Conservation (phyloP, 371 early-diverging fungal genomes). For the Chytridium lagenaria region DNA sequence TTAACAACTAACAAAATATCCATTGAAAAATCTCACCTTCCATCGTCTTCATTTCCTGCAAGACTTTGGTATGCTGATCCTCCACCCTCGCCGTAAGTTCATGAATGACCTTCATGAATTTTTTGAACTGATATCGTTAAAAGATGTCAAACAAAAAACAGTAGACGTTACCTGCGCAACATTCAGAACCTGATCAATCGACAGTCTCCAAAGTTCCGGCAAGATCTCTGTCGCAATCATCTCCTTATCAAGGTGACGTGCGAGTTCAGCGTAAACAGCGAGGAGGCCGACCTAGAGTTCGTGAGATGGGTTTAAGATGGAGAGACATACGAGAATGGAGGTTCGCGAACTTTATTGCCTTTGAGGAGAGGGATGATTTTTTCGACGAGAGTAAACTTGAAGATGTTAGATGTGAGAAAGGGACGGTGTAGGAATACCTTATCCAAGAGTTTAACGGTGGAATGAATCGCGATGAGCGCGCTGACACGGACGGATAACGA, state of each 20-base stretch:
- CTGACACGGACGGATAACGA: conserved; percentile 76
- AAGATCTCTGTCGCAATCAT: conserved; percentile 76
- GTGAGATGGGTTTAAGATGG: neutral
- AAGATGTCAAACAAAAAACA: conserved; percentile 16
- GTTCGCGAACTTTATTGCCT: conserved; percentile 79
- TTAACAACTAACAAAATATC: neutral
- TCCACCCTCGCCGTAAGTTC: conserved; percentile 69
- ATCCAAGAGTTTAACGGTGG: conserved; percentile 75
- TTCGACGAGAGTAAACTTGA: conserved; percentile 48
- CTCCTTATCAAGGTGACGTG: conserved; percentile 73
- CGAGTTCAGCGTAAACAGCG: conserved; percentile 80
- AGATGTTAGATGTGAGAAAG: neutral
- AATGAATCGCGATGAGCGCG: conserved; percentile 75
- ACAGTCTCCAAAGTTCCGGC: conserved; percentile 80
- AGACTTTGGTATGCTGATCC: conserved; percentile 68
- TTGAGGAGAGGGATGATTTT: conserved; percentile 78
- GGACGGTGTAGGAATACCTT: conserved; percentile 63
- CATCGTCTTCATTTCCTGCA: conserved; percentile 51
- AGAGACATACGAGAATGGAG: conserved; percentile 68
- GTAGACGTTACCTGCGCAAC: conserved; percentile 64
- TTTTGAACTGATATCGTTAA: conserved; percentile 60
- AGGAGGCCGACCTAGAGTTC: conserved; percentile 70
- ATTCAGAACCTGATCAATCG: conserved; percentile 73
- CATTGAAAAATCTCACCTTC: conserved; percentile 22
- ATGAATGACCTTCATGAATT: conserved; percentile 72